phyloP scores from a whole-genome alignment of 2,329 filamentous ascomycete genomes.

The Verticillium nubilum region DNA sequence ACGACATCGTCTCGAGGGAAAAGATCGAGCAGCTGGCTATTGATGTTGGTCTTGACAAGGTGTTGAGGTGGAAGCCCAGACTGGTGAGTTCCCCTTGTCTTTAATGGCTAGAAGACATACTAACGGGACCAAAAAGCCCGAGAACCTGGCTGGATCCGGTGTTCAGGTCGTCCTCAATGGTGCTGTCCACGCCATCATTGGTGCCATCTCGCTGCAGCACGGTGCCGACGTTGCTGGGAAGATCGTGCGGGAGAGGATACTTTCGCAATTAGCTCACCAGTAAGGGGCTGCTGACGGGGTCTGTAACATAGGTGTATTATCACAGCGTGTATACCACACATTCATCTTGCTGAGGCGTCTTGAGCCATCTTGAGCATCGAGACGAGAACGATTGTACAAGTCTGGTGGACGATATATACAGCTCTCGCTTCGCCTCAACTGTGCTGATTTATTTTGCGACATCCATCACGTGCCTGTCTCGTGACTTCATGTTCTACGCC shows the following conservation, averaged over 20 bases:
- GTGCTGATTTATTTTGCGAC: too few relatives aligned
- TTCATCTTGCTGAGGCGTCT: background rate
- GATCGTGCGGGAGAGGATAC: constrained; percentile 70
- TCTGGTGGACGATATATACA: too few relatives aligned
- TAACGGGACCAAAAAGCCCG: constrained; percentile 33
- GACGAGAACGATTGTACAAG: too few relatives aligned
- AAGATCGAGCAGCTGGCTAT: constrained; percentile 64
- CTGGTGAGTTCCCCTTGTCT: constrained; percentile 49
- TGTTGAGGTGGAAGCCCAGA: constrained; percentile 85
- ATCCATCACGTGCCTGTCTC: too few relatives aligned
- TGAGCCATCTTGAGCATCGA: too few relatives aligned
- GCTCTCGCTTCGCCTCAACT: too few relatives aligned
- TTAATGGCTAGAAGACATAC: background rate
- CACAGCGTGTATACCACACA: background rate
- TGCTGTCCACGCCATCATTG: constrained; percentile 78
- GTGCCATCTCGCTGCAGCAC: constrained; percentile 82
- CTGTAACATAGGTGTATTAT: constrained; percentile 1
- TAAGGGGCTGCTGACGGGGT: background rate
- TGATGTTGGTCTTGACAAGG: constrained; percentile 64
- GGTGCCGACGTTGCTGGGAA: constrained; percentile 73
- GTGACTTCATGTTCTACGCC: too few relatives aligned
- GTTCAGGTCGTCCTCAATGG: constrained; percentile 69
- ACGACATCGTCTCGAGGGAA: constrained; percentile 55
- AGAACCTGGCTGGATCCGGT: constrained; percentile 68
- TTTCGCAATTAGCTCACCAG: constrained; percentile 35